Evolutionary conservation across 306 rosid genomes (phyloP), one percentile per base, ranked within the genome.

Genomic region (Cotoneaster glaucophyllus): DNA sequence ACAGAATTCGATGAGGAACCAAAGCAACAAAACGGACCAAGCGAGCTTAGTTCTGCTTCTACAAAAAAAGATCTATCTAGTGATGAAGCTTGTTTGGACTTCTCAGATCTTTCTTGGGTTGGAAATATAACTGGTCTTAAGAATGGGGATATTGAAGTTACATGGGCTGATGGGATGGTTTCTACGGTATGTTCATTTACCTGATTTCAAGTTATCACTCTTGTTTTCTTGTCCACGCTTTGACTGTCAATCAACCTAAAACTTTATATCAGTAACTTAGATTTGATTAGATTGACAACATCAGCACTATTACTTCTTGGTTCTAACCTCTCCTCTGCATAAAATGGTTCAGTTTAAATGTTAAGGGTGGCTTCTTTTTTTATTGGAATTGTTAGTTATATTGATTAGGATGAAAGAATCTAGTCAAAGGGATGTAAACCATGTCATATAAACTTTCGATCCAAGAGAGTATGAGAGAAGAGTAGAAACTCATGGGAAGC

Each of bases 161-260:
- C 93, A 70, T 96, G 99, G 99, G 99, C 98, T 48, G 93, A 96
- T 75, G 97, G 96, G 80, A 92, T 96, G 98, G 97, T 96, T 73
- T 96, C 99, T 75, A 89, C 80, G 96, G 98, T 96, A 95, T 75
- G 79, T 67, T 79, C 28, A 41, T 83, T 50, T 82, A 61, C 67
- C 69, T 80, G 56, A 31, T 79, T 81, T 83, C 61, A 52, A 58
- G 15, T 37, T 14, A 10, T 50, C 64, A 41, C 64, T 62, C 24
- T 56, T 84, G 64, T 59, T 70, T 39, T 29, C 74, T 67, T 75
- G 72, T 57, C 67, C 37, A 14, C 22, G 19, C 21, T 71, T 53
- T 21, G 44, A 37, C 56, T 71, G n/a, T 45, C 34, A 45, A 50
- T 76, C 67, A 48, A 66, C 18, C 17, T 67, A 68, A 59, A 65